Evolutionary conservation across 1,139 yeast species (phyloP), one percentile per base, ranked within the genome.

Genomic region (Hyphopichia burtonii): DNA sequence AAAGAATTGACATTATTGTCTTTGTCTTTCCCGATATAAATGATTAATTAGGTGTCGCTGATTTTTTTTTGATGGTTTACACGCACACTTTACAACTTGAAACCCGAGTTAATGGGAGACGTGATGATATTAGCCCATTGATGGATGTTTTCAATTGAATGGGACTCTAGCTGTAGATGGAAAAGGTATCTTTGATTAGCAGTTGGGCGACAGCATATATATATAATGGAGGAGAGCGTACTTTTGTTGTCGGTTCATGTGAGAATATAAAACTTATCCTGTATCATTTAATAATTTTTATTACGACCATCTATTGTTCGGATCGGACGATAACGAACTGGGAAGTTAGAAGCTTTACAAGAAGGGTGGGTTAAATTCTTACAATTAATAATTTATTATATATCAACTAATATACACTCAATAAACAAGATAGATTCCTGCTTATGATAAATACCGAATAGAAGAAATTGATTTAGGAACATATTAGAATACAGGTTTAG

Each of bases 61-160:
- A 14, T 10, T 4, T 30, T 10, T 30, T 15, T 30, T 14, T 30
- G 32, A 14, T 14, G 17, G 4, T 11, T 9, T 8, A 12, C 28
- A 25, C 28, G 28, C 28, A 8, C 28, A 20, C 23, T 6, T 27
- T 4, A 27, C 15, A 30, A 11, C 4, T 14, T 15, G 16, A 16
- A 16, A 30, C 32, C 32, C 32, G 32, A 30, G 32, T 30, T 30
- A 30, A 15, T 30, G n/a, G 32, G 32, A 30, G 28, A 25, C 9
- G n/a, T n/a, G n/a, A n/a, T n/a, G n/a, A n/a, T n/a, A n/a, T n/a
- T n/a, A n/a, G n/a, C n/a, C n/a, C n/a, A n/a, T n/a, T n/a, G n/a
- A n/a, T n/a, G n/a, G n/a, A n/a, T n/a, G n/a, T n/a, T n/a, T n/a
- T n/a, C n/a, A n/a, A n/a, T n/a, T n/a, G n/a, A 9, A 9, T 22